Base-by-base conservation (phyloP, 2,329 filamentous ascomycete species). In the Daldinia eschscholtzii region DNA sequence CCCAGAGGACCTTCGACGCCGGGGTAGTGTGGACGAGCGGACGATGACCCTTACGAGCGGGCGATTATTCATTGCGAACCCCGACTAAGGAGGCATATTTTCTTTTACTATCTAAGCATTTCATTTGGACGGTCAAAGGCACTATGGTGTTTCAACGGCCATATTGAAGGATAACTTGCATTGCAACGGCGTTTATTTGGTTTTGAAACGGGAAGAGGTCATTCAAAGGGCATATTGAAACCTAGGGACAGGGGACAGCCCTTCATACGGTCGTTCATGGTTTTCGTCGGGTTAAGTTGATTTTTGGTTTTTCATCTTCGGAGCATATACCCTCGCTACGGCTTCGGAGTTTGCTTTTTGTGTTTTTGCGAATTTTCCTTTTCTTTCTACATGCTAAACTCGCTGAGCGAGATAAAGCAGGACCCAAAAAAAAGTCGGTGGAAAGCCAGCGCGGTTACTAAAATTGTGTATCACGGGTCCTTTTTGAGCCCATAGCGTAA, bases 61-160 rank as follows among this genome's bases (percentile, higher is more conserved):
- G 56, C 87, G 93, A 70, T 85, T 97, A 65, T 96, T 92, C 80
- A 94, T 97, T 76, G 93, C 93, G 74, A 97, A 97, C 80, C 93
- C 93, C 18, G 93, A 96, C 80, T 87, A 81, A 83, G 59, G 66
- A 61, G 52, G n/a, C 9, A 39, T 59, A 23, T 28, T 28, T 57
- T n/a, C 3, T 41, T 41, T 39, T 41, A 57, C 6, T n/a, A 26
- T 57, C 52, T 35, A 15, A 26, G 12, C 52, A 57, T 42, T 42
- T 57, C 35, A 23, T 37, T 42, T 57, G 20, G 35, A 28, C 18
- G 52, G 52, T 37, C 20, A 39, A 37, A 7, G n/a, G 4, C 52
- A 55, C 30, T 26, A 23, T 30, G 33, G 30, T 37, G 52, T 55
- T 23, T 52, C 13, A 3, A n/a, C 35, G 12, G 52, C 52, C 52